Evolutionary conservation across 192 early-diverging fungal species (phyloP).

Genomic region (Coemansia erecta): DNA sequence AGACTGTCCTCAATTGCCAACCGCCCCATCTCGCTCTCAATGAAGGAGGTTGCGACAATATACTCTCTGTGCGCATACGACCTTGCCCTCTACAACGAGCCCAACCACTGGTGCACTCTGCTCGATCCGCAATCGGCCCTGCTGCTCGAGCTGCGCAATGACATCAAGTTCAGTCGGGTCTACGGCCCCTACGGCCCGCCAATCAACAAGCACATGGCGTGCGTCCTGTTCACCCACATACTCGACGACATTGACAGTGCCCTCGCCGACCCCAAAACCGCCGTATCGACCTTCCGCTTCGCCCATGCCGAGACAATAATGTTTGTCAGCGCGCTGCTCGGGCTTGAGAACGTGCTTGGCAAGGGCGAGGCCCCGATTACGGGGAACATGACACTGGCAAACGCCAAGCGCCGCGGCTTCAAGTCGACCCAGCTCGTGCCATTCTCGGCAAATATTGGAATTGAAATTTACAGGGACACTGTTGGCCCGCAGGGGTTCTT

Average conservation of each 20-base stretch:
- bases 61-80: constrained; percentile 42
- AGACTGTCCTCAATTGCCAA: constrained; percentile 2
- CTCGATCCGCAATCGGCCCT: constrained; percentile 16
- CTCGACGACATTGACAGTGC: constrained; percentile 20
- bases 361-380: constrained; percentile 10
- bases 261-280: not conserved
- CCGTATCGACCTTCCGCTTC: constrained; percentile 37
- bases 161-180: constrained; percentile 37
- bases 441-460: constrained; percentile 32
- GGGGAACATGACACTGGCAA: constrained; percentile 23
- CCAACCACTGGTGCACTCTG: constrained; percentile 32
- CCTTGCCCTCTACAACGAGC: constrained; percentile 17
- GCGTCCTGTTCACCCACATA: constrained; percentile 25
- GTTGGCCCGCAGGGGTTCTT: constrained; percentile 21
- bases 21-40: not conserved
- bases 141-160: constrained; percentile 38
- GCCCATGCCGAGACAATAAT: constrained; percentile 45
- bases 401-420: constrained; percentile 21
- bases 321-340: constrained; percentile 37
- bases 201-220: constrained; percentile 35
- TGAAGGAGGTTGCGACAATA: constrained; percentile 16
- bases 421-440: constrained; percentile 23
- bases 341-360: constrained; percentile 28
- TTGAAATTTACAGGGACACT: constrained; percentile 32
- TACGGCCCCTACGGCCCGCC: constrained; percentile 31